Conservation (phyloP, 1,284 basidiomycete genomes). For the Cryptococcus wingfieldii region DNA sequence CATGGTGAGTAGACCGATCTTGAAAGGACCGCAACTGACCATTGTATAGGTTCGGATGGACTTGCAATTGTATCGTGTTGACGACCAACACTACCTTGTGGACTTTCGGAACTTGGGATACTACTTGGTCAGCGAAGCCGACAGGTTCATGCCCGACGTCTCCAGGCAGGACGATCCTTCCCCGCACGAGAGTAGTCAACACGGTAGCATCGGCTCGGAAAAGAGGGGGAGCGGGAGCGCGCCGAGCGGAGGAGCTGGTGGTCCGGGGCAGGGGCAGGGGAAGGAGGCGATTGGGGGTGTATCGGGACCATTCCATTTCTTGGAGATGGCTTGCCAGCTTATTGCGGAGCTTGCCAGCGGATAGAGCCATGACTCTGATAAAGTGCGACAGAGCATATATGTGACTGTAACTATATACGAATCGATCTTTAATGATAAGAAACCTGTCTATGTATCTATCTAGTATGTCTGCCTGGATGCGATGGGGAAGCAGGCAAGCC, state of each 20-base stretch:
- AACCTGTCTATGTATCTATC: too few relatives aligned
- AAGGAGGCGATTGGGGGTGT: conserved; percentile 67
- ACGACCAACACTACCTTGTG: conserved; percentile 92
- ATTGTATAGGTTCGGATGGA: conserved; percentile 80
- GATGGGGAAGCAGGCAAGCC: too few relatives aligned
- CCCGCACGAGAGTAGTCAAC: not conserved
- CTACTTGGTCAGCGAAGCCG: conserved; percentile 54
- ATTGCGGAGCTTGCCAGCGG: conserved; percentile 53
- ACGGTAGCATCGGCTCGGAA: not conserved
- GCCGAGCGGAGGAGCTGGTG: conserved; percentile 71
- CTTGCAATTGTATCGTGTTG: conserved; percentile 91
- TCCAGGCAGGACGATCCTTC: conserved; percentile 3
- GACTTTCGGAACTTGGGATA: conserved; percentile 97
- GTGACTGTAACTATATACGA: too few relatives aligned
- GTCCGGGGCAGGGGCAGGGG: conserved; percentile 51
- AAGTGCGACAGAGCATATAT: too few relatives aligned
- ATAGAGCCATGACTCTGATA: conserved; percentile 4
- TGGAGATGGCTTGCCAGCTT: conserved; percentile 79
- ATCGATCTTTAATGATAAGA: too few relatives aligned
- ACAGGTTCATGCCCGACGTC: conserved; percentile 13
- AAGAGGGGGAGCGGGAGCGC: conserved; percentile 27
- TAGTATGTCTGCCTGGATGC: too few relatives aligned
- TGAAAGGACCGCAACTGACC: not conserved
- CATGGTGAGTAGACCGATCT: conserved; percentile 59
- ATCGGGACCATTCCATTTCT: conserved; percentile 86